These are phyloP conservation scores for Chalaropsis thielavioides DNA, from an alignment of 2,329 filamentous ascomycete species.

Conservation along the genomic window DNA sequence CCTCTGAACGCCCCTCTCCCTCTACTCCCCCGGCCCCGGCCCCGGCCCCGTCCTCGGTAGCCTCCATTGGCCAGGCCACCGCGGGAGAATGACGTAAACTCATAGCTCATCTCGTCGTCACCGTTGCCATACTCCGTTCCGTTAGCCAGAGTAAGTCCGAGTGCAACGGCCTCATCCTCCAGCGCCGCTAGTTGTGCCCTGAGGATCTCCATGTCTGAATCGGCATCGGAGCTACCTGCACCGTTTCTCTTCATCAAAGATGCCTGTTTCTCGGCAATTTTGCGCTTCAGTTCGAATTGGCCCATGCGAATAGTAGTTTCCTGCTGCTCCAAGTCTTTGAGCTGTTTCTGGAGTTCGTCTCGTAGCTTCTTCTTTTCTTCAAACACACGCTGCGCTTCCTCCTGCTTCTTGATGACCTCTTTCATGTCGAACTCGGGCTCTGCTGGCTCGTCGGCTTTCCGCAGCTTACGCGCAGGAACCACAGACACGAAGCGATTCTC, in stretches of 20 bases:
- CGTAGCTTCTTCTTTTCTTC: conserved; percentile 51
- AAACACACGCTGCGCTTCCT: conserved; percentile 54
- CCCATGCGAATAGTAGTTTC: conserved; percentile 46
- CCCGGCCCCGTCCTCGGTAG: conserved; percentile 25
- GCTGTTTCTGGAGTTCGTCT: conserved; percentile 46
- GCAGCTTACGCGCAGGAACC: conserved; percentile 4
- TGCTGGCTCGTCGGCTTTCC: conserved; percentile 17
- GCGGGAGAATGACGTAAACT: neutral
- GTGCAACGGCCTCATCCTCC: conserved; percentile 54
- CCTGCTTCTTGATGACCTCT: conserved; percentile 53
- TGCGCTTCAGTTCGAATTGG: conserved; percentile 50
- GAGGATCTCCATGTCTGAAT: conserved; percentile 47
- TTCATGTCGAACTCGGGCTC: conserved; percentile 52
- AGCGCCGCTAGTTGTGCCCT: conserved; percentile 57
- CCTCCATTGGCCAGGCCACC: conserved; percentile 5
- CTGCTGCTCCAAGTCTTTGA: conserved; percentile 50
- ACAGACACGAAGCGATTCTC: conserved; percentile 78
- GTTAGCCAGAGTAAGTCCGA: conserved; percentile 49
- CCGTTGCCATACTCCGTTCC: conserved; percentile 28
- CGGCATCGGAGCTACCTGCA: conserved; percentile 21
- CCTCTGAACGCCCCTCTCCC: conserved; percentile 24
- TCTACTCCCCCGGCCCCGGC: conserved; percentile 30
- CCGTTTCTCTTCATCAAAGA: conserved; percentile 30
- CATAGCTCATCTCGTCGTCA: conserved; percentile 20
- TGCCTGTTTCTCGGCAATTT: conserved; percentile 47